These are phyloP conservation scores for Backusella westeae DNA, from an alignment of 192 early-diverging fungal genomes.

Conservation along the genomic window DNA sequence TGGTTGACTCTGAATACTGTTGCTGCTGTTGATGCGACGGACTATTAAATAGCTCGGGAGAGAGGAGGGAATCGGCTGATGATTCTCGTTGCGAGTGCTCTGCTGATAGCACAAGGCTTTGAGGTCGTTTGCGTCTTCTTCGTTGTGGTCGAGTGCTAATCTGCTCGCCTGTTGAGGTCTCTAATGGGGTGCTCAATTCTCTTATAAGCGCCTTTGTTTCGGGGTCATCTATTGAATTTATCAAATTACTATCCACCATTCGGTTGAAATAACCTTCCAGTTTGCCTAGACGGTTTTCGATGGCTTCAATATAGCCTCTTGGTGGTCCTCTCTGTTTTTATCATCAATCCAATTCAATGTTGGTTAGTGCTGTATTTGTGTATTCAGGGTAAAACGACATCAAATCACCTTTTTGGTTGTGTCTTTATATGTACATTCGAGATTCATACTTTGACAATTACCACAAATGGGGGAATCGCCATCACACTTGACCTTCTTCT, in stretches of 20 bases:
- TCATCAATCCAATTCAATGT: not conserved
- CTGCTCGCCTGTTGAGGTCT: conserved; percentile 28
- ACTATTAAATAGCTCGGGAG: not conserved
- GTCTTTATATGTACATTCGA: conserved; percentile 66
- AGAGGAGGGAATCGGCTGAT: not conserved
- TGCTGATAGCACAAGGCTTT: not conserved
- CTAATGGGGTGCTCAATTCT: conserved; percentile 33
- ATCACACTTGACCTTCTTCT: conserved; percentile 85
- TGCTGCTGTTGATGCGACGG: conserved; percentile 8
- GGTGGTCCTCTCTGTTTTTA: conserved; percentile 68
- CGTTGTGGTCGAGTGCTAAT: conserved; percentile 23
- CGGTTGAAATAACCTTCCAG: conserved; percentile 63
- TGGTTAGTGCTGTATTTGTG: conserved; percentile 15
- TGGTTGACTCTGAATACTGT: conserved; percentile 3
- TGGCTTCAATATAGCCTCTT: conserved; percentile 82
- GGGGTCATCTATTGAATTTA: conserved; percentile 36
- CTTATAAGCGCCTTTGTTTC: conserved; percentile 26
- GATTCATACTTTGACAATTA: conserved; percentile 68
- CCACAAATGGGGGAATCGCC: conserved; percentile 65
- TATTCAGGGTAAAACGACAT: not conserved
- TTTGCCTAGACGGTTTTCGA: conserved; percentile 69
- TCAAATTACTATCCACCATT: conserved; percentile 37
- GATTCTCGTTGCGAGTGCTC: not conserved
- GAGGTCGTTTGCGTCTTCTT: not conserved
- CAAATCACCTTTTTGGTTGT: conserved; percentile 39